Evolutionary conservation across 441 rosid genomes (phyloP), one percentile per base, ranked within the genome.

Genomic region (Breynia disticha): DNA sequence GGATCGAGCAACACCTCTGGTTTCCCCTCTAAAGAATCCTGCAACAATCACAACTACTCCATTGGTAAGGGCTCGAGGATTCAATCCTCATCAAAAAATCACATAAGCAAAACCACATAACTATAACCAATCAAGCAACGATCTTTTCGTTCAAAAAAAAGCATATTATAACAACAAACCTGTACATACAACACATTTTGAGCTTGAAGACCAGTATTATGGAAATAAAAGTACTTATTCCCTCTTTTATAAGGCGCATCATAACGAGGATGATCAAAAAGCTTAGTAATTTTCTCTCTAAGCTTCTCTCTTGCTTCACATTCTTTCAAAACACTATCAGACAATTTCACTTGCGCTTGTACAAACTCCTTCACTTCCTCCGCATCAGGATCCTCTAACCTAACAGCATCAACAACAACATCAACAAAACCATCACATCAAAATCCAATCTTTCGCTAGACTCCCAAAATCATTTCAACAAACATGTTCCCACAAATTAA

Each of bases 371-470:
- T 87, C 35, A 77, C 86, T 59, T 85, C 94, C 48, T 80, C 86
- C 1, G 94, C 80, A 43, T 94, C 95, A 9, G 94, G 87, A 80
- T 90, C 95, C 71, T 94, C 97, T 19, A 90, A 82, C 97, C 97
- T 93, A 11, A 28, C 35, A 28, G 57, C 8, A 16, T 14, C 46
- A 20, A 22, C 24, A 24, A 0, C 13, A 4, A 16, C 50, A 5
- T n/a, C 51, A 28, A 9, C n/a, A n/a, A n/a, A n/a, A n/a, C n/a
- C n/a, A 0, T 41, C 13, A 16, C 50, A 5, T n/a, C 51, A 28
- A 9, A 5, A 56, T 19, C 42, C 8, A 37, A 61, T 9, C 48
- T 11, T 2, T 43, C 46, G 49, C 43, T 32, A 43, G 38, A 4
- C 18, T 15, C 19, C 17, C 19, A 0, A 7, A 16, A 7, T 12